phyloP scores from a whole-genome alignment of 192 early-diverging fungal species.

The Backusella liffmaniae region DNA sequence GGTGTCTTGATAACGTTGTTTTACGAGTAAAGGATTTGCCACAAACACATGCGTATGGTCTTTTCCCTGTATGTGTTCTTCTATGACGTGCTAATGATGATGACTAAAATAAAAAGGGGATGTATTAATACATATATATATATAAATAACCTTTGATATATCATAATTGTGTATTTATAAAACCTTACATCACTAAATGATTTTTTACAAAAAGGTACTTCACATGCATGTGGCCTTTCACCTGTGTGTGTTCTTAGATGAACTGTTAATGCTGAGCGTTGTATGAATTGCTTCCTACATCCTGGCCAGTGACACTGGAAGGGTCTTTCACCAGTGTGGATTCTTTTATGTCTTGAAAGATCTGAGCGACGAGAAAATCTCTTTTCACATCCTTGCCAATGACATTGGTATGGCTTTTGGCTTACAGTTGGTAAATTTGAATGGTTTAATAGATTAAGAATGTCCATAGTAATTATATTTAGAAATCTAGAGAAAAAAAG shows the following conservation, averaged over 20 bases:
- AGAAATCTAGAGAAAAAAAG: background rate
- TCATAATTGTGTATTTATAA: background rate
- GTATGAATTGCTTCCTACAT: conserved; percentile 69
- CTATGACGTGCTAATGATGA: conserved; percentile 24
- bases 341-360: conserved; percentile 67
- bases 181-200: conserved; percentile 65
- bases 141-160: background rate
- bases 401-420: conserved; percentile 49
- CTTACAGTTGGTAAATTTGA: background rate
- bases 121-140: background rate
- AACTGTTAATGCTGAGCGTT: conserved; percentile 74
- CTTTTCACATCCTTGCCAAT: conserved; percentile 63
- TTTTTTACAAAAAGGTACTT: conserved; percentile 66
- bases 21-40: conserved; percentile 70
- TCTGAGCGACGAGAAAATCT: conserved; percentile 70
- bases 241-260: conserved; percentile 76
- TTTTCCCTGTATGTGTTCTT: conserved; percentile 25
- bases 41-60: conserved; percentile 51
- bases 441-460: conserved; percentile 25
- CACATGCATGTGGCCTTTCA: conserved; percentile 66
- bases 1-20: conserved; percentile 63
- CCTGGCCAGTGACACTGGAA: conserved; percentile 60
- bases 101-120: conserved; percentile 14
- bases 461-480: conserved; percentile 24
- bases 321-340: conserved; percentile 74